phyloP scores from a whole-genome alignment of 164 flowering plant species.

The Tetracentron sinense region DNA sequence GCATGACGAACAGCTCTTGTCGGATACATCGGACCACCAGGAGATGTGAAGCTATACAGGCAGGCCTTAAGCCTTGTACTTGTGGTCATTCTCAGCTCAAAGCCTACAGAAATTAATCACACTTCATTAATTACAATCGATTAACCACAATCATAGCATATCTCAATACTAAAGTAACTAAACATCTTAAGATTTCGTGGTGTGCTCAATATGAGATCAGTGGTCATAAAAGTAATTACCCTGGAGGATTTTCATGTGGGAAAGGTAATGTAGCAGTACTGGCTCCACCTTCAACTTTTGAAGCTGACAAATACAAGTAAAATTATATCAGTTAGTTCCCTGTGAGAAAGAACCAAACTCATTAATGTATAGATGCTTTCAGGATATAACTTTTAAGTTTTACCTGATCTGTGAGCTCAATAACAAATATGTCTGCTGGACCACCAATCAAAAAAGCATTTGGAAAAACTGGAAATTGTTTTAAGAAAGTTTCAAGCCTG shows the following conservation, averaged over 20 bases:
- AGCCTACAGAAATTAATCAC: slow-evolving; percentile 44
- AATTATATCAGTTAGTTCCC: too few species aligned
- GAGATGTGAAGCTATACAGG: slow-evolving; percentile 95
- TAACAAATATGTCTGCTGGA: slow-evolving; percentile 80
- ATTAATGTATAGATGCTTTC: not conserved
- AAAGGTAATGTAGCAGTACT: slow-evolving; percentile 83
- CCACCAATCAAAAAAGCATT: slow-evolving; percentile 87
- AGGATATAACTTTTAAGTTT: not conserved
- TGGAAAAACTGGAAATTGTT: slow-evolving; percentile 73
- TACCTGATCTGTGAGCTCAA: slow-evolving; percentile 92
- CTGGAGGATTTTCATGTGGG: slow-evolving; percentile 68
- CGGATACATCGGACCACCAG: slow-evolving; percentile 99
- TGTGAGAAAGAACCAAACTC: not conserved
- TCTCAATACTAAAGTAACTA: too few species aligned
- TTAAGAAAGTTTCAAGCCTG: slow-evolving; percentile 64
- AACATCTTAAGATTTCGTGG: not conserved
- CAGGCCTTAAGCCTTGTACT: slow-evolving; percentile 93
- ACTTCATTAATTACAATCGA: not conserved
- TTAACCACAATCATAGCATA: not conserved
- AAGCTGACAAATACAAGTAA: slow-evolving; percentile 51
- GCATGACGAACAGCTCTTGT: slow-evolving; percentile 99
- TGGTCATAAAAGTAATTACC: slow-evolving; percentile 36
- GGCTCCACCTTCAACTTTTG: slow-evolving; percentile 96
- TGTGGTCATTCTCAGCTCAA: slow-evolving; percentile 90
- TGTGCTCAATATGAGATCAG: not conserved